These are phyloP conservation scores for Bretschneidera sinensis DNA, from an alignment of 345 rosid species.

Conservation along the genomic window DNA sequence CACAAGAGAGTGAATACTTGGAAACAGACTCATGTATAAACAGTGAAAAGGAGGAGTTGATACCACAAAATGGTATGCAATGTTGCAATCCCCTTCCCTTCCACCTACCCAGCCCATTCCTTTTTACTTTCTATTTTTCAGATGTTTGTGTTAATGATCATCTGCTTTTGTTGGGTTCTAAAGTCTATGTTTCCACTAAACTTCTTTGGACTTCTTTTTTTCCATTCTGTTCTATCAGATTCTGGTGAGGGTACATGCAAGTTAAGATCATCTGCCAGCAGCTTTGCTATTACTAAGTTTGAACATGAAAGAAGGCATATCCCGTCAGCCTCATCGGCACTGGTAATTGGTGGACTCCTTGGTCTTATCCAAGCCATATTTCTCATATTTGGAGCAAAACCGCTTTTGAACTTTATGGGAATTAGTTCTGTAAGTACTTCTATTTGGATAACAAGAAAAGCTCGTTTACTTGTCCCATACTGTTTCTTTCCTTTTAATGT, in stretches of 20 bases:
- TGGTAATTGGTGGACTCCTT: conserved; percentile 78
- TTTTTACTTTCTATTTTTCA: background rate
- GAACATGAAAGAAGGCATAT: conserved; percentile 52
- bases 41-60: conserved; percentile 48
- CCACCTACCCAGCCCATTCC: background rate
- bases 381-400: conserved; percentile 67
- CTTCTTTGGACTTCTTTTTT: background rate
- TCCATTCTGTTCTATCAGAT: conserved; percentile 29
- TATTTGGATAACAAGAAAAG: conserved; percentile 2
- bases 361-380: conserved; percentile 77
- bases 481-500: background rate
- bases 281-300: conserved; percentile 28
- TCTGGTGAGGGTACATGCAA: conserved; percentile 20
- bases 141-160: background rate
- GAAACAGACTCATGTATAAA: conserved; percentile 34
- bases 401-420: conserved; percentile 86
- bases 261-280: conserved; percentile 22
- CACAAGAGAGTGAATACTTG: conserved; percentile 28
- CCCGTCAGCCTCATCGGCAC: conserved; percentile 92
- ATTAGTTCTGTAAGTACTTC: conserved; percentile 54
- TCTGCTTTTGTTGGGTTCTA: too few species aligned
- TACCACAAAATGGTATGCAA: conserved; percentile 41
- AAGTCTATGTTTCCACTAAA: conserved; percentile 5
- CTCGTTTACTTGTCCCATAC: conserved; percentile 3
- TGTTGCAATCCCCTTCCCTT: background rate